These are phyloP conservation scores for Yamadazyma dendronema DNA, from an alignment of 1,139 yeast species.

Conservation along the genomic window DNA sequence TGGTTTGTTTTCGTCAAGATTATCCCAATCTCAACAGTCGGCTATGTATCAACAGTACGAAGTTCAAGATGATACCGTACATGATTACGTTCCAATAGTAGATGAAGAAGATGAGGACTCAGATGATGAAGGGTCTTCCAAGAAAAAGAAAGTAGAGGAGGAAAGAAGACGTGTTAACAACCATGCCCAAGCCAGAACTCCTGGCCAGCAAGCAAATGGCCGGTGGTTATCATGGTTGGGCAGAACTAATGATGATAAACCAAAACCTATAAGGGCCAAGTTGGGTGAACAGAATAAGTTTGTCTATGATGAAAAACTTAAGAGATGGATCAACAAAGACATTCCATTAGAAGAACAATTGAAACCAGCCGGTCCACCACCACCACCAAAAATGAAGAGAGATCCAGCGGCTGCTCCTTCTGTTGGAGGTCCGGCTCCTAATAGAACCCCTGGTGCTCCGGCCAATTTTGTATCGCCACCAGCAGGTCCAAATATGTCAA, in stretches of 20 bases:
- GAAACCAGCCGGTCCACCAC: constrained; percentile 61
- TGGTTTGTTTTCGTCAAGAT: constrained; percentile 35
- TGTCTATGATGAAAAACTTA: constrained; percentile 77
- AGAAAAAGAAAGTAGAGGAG: constrained; percentile 14
- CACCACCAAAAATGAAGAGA: constrained; percentile 61
- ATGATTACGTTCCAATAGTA: constrained; percentile 43
- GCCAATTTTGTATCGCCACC: constrained; percentile 7
- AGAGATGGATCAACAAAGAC: constrained; percentile 82
- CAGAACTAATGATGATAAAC: constrained; percentile 51
- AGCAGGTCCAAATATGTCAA: too few relatives aligned
- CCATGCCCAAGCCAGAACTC: constrained; percentile 12
- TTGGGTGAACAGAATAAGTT: constrained; percentile 78
- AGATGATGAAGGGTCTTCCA: constrained; percentile 21
- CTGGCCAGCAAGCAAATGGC: constrained; percentile 7
- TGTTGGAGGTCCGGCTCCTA: constrained; percentile 12
- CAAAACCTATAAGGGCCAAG: constrained; percentile 79
- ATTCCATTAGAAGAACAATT: constrained; percentile 71
- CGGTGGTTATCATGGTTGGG: constrained; percentile 54
- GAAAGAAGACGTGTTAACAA: constrained; percentile 12
- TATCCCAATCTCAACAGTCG: constrained; percentile 48
- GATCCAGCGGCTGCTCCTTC: constrained; percentile 23
- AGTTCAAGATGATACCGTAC: constrained; percentile 47
- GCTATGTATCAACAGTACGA: constrained; percentile 49
- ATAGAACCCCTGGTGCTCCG: constrained; percentile 12
- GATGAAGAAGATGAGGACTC: constrained; percentile 49